A percentile compares a stretch with the other conserved stretches of the same genome.
Evolutionary conservation across 345 rosid genomes (phyloP).

Genomic region (Aurinia saxatilis): DNA sequence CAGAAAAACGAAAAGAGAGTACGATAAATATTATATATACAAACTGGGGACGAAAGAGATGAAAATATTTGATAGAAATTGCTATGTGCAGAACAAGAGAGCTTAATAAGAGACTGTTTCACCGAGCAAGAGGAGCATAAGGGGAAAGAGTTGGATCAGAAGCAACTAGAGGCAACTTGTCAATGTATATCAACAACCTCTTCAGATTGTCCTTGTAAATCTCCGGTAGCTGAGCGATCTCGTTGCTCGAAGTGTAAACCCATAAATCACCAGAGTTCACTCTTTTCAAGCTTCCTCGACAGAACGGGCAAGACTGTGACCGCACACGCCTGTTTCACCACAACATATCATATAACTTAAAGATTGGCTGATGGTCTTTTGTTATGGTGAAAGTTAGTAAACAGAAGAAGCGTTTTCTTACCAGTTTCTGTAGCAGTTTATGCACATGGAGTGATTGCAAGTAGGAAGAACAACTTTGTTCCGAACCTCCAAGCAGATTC

Average conservation of each 20-base stretch:
- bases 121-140: constrained; percentile 35
- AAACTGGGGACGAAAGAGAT: not conserved
- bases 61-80: not conserved
- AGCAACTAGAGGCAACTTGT: constrained; percentile 52
- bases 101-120: constrained; percentile 7
- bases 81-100: constrained; percentile 10
- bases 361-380: not conserved
- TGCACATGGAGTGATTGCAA: constrained; percentile 80
- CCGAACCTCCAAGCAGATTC: constrained; percentile 75
- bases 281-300: constrained; percentile 71
- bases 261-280: constrained; percentile 77
- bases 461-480: constrained; percentile 69
- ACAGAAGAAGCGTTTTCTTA: constrained; percentile 18
- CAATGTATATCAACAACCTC: constrained; percentile 54
- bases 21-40: constrained; percentile 2
- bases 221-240: constrained; percentile 41
- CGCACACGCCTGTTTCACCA: constrained; percentile 45
- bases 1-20: not conserved
- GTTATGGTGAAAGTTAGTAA: not conserved
- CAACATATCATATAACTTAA: not conserved
- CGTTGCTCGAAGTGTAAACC: constrained; percentile 49
- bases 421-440: constrained; percentile 74
- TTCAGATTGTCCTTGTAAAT: constrained; percentile 60
- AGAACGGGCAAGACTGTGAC: constrained; percentile 90
- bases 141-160: constrained; percentile 42